Percentiles rank a stretch among this genome's conserved stretches.
Conservation (phyloP, 1,284 basidiomycete genomes). For the Puccinia hordei region DNA sequence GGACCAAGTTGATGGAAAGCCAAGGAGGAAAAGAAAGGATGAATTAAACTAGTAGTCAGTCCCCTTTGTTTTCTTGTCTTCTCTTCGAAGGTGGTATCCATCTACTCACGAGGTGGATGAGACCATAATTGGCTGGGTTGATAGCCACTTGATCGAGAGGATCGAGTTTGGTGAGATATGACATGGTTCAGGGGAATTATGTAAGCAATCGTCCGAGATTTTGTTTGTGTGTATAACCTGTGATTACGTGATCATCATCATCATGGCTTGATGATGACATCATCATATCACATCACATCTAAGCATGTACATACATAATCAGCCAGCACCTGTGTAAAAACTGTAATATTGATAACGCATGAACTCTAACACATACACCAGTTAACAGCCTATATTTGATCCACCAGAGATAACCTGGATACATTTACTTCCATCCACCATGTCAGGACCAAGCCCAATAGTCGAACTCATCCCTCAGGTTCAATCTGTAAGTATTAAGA, state of each 20-base stretch:
- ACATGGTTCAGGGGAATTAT: not conserved
- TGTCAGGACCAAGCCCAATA: slow-evolving; percentile 5
- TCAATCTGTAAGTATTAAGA: slow-evolving; percentile 55
- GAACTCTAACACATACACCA: no score
- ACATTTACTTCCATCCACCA: no score
- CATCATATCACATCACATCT: no score
- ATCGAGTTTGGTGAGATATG: not conserved
- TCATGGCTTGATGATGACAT: no score
- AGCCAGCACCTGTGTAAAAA: no score
- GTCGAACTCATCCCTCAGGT: slow-evolving; percentile 55
- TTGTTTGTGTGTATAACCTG: no score
- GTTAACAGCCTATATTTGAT: no score
- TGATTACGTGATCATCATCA: no score
- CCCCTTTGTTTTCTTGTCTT: no score
- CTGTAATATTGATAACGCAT: no score
- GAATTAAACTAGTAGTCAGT: not conserved
- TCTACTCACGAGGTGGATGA: slow-evolving; percentile 7
- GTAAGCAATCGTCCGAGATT: no score
- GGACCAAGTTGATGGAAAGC: not conserved
- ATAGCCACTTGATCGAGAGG: not conserved
- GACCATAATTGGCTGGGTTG: slow-evolving; percentile 6
- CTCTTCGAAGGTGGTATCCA: not conserved
- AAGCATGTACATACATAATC: slow-evolving; percentile 12
- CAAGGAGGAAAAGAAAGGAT: not conserved
- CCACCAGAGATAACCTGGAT: no score